Evolutionary conservation across 805 yeast genomes (phyloP).

Genomic region (Zygotorulaspora danielsina): DNA sequence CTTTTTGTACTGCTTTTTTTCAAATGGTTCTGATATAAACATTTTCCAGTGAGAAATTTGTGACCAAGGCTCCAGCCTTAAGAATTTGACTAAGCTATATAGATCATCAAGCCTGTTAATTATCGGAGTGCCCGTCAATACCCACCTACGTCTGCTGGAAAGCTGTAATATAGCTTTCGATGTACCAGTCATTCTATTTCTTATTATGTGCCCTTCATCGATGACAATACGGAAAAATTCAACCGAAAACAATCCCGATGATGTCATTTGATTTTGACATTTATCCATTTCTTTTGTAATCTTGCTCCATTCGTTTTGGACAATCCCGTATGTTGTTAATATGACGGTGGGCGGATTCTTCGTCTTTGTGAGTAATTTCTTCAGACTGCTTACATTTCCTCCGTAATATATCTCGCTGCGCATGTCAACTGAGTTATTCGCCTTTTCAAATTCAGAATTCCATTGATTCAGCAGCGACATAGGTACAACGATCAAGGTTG

Average conservation of each 20-base stretch:
- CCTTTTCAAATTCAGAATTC: constrained; percentile 71
- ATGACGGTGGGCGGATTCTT: constrained; percentile 60
- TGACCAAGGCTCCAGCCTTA: constrained; percentile 86
- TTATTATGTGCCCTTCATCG: constrained; percentile 88
- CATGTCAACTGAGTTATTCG: constrained; percentile 44
- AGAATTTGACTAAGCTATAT: constrained; percentile 67
- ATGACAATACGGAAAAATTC: constrained; percentile 71
- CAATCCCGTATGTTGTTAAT: constrained; percentile 83
- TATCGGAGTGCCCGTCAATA: constrained; percentile 89
- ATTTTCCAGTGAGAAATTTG: constrained; percentile 82
- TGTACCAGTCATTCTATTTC: constrained; percentile 74
- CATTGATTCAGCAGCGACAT: constrained; percentile 90
- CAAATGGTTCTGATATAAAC: constrained; percentile 79
- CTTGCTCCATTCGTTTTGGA: constrained; percentile 68
- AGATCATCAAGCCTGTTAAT: constrained; percentile 84
- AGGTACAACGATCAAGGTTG: constrained; percentile 81
- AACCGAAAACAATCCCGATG: constrained; percentile 62
- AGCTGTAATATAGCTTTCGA: constrained; percentile 71
- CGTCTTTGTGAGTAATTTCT: constrained; percentile 39
- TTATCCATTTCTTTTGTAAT: constrained; percentile 29
- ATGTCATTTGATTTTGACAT: constrained; percentile 20
- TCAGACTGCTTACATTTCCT: constrained; percentile 50
- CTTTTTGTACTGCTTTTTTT: constrained; percentile 59
- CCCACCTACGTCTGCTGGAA: constrained; percentile 69
- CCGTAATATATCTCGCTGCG: constrained; percentile 73